Evolutionary conservation across 495 filamentous ascomycete species (phyloP).

Genomic region (Schizothecium vesticola): DNA sequence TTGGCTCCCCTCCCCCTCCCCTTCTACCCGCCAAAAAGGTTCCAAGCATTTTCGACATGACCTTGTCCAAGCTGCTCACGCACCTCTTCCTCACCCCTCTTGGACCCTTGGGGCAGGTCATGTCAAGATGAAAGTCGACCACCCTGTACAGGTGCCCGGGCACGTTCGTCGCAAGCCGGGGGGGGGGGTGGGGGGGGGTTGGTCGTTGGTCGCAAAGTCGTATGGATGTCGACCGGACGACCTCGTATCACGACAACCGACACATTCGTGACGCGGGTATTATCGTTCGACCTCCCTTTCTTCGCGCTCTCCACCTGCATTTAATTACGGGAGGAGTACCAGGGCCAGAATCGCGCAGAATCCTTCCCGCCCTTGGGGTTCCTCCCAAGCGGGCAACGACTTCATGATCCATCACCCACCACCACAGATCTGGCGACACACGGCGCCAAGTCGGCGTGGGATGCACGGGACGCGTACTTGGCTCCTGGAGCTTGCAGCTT

Average conservation of each 20-base stretch:
- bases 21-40: background rate
- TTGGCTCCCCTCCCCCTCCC: background rate
- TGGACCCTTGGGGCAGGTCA: background rate
- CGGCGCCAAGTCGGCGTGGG: background rate
- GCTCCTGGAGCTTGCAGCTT: background rate
- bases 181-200: too few species aligned
- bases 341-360: background rate
- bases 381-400: background rate
- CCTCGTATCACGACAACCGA: background rate
- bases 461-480: background rate
- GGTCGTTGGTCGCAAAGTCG: background rate
- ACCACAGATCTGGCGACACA: background rate
- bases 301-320: background rate
- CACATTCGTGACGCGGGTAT: background rate
- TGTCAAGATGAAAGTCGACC: too few species aligned
- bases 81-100: background rate
- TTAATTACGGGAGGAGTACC: background rate
- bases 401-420: background rate
- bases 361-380: background rate
- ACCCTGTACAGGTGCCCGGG: too few species aligned
- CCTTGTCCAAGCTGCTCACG: background rate
- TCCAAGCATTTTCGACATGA: background rate
- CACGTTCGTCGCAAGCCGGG: background rate
- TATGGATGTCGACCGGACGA: background rate
- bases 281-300: background rate